Conservation (phyloP, 179 eudicot genomes). For the Beta lomatogona region DNA sequence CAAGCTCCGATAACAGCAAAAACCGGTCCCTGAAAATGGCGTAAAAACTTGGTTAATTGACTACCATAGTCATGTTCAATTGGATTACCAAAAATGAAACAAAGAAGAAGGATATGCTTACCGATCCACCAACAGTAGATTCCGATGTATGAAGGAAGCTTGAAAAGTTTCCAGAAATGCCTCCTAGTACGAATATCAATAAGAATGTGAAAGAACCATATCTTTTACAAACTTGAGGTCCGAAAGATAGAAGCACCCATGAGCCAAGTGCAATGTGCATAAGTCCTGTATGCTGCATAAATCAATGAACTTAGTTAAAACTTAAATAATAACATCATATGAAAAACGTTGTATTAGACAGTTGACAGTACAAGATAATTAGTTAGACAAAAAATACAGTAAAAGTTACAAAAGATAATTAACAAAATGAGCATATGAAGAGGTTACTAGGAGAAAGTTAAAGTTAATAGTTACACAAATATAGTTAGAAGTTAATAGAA, state of each 20-base stretch:
- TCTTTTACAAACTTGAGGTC: constrained; percentile 63
- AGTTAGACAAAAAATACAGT: no score
- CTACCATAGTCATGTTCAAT: neutral
- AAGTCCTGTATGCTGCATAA: constrained; percentile 71
- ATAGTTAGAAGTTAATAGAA: no score
- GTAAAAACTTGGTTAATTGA: neutral
- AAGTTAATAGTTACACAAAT: no score
- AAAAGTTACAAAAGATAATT: no score
- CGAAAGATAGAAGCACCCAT: constrained; percentile 72
- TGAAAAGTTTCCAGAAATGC: constrained; percentile 71
- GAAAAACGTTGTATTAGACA: no score
- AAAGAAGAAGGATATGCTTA: constrained; percentile 32
- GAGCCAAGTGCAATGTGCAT: constrained; percentile 64
- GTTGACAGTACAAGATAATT: no score
- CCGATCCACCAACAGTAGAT: constrained; percentile 88
- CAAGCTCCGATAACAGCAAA: constrained; percentile 85
- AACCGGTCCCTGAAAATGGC: constrained; percentile 60
- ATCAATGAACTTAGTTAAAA: neutral
- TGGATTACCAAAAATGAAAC: neutral
- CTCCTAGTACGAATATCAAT: constrained; percentile 75
- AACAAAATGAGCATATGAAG: no score
- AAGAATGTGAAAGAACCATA: constrained; percentile 80
- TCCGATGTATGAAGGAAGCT: constrained; percentile 86
- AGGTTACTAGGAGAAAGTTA: no score
- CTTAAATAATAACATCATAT: no score